Conservation (phyloP, 176 grass and related monocot genomes). For the Carex pumila region DNA sequence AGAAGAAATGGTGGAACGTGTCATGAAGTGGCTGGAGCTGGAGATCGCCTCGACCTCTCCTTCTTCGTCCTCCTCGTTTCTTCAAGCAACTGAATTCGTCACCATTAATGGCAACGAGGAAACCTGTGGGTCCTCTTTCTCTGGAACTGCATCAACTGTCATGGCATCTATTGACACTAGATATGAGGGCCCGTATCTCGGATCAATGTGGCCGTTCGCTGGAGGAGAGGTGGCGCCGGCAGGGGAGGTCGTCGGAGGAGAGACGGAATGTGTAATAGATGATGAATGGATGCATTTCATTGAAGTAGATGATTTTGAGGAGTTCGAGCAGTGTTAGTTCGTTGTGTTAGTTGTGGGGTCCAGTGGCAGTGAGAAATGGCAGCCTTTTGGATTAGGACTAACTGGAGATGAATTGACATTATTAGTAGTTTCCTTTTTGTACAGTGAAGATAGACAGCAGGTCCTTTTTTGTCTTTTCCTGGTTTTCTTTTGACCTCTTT, state of each 20-base stretch:
- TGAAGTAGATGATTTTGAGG: background rate
- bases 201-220: slow-evolving; percentile 32
- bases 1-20: slow-evolving; percentile 49
- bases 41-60: slow-evolving; percentile 33
- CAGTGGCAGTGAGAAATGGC: background rate
- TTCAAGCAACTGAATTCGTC: slow-evolving; percentile 27
- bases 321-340: background rate
- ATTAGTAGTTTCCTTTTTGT: slow-evolving; percentile 20
- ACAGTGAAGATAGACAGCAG: slow-evolving; percentile 12
- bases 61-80: background rate
- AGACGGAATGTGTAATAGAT: background rate
- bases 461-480: background rate
- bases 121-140: slow-evolving; percentile 92
- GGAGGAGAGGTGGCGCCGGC: background rate
- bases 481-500: background rate
- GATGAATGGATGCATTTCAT: slow-evolving; percentile 46
- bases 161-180: slow-evolving; percentile 87
- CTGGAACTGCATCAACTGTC: slow-evolving; percentile 47
- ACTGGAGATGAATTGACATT: slow-evolving; percentile 11
- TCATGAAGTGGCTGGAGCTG: slow-evolving; percentile 82
- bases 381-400: background rate
- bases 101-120: slow-evolving; percentile 86
- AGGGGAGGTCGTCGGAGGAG: background rate
- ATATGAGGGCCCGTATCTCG: slow-evolving; percentile 18
- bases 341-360: background rate